Percentiles rank a stretch among this genome's conserved stretches.
Evolutionary conservation across 352 stramenopile species (phyloP).

Genomic region (Thraustochytrium striatum): DNA sequence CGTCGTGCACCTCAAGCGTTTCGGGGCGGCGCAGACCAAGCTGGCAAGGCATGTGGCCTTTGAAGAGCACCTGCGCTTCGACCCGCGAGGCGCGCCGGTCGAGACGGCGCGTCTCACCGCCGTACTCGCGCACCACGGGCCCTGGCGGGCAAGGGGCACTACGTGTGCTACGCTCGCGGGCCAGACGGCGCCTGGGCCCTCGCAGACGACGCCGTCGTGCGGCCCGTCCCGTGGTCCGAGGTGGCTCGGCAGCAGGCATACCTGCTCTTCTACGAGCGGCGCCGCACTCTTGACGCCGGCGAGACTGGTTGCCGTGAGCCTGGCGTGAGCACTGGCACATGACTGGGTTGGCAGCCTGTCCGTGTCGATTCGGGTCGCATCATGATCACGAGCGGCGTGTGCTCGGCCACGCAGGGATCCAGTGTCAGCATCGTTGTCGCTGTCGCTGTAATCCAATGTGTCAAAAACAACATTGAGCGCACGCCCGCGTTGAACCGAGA

Average conservation of each 20-base stretch:
- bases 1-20: constrained; percentile 16
- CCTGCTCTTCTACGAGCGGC: background rate
- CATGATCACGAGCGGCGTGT: background rate
- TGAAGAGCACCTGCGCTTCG: background rate
- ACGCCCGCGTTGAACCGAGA: too few species aligned
- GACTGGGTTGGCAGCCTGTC: background rate
- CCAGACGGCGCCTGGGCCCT: background rate
- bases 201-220: background rate
- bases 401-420: background rate
- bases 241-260: background rate
- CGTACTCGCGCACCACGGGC: background rate
- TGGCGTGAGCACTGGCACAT: background rate
- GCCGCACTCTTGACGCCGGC: background rate
- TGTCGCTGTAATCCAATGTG: too few species aligned
- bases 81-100: too few species aligned
- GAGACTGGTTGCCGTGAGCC: too few species aligned
- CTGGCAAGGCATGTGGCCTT: background rate
- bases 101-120: too few species aligned
- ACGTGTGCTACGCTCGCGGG: background rate
- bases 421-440: background rate
- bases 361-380: background rate
- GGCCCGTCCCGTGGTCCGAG: background rate
- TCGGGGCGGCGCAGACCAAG: background rate
- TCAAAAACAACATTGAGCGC: too few species aligned
- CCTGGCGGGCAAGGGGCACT: background rate